Percentiles rank a stretch among this genome's conserved stretches.
These are phyloP conservation scores for Porphyrellus cyaneotinctus DNA, from an alignment of 768 basidiomycete species.

Conservation along the genomic window DNA sequence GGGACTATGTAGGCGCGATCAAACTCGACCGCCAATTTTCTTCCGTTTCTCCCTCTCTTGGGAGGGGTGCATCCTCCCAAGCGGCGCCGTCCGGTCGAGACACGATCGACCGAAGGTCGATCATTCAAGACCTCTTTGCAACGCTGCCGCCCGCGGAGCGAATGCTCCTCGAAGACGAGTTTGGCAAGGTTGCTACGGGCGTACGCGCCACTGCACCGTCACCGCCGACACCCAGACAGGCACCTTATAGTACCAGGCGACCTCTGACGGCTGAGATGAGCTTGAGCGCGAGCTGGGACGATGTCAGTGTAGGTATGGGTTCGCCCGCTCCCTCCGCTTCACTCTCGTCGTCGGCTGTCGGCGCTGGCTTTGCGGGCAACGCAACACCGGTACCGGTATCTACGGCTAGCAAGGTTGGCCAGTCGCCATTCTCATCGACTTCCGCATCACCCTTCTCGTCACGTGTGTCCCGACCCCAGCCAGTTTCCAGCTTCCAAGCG, in stretches of 20 bases:
- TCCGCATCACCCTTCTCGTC: slow-evolving; percentile 8
- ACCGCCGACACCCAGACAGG: slow-evolving; percentile 2
- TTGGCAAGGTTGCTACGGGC: slow-evolving; percentile 37
- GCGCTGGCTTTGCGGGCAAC: slow-evolving; percentile 4
- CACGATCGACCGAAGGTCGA: slow-evolving; percentile 50
- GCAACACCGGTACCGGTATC: background rate
- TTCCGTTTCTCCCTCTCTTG: slow-evolving; percentile 34
- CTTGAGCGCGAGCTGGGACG: slow-evolving; percentile 65
- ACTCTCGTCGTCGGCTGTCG: slow-evolving; percentile 1
- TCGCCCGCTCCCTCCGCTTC: slow-evolving; percentile 11
- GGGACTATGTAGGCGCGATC: slow-evolving; percentile 67
- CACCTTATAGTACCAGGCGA: slow-evolving; percentile 17
- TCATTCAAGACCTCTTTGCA: slow-evolving; percentile 66
- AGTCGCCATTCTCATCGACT: background rate
- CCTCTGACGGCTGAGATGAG: slow-evolving; percentile 32
- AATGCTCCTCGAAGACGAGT: slow-evolving; percentile 54
- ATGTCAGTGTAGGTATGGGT: slow-evolving; percentile 32
- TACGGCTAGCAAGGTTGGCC: background rate
- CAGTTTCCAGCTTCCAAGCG: background rate
- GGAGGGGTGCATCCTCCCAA: slow-evolving; percentile 23
- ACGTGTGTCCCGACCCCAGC: slow-evolving; percentile 1
- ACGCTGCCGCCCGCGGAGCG: slow-evolving; percentile 63
- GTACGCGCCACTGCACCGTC: slow-evolving; percentile 12
- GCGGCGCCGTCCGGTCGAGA: slow-evolving; percentile 22
- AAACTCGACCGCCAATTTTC: slow-evolving; percentile 67